Evolutionary conservation across 2,329 filamentous ascomycete species (phyloP), one percentile per base, ranked within the genome.

Genomic region (Paecilomyces formosus): DNA sequence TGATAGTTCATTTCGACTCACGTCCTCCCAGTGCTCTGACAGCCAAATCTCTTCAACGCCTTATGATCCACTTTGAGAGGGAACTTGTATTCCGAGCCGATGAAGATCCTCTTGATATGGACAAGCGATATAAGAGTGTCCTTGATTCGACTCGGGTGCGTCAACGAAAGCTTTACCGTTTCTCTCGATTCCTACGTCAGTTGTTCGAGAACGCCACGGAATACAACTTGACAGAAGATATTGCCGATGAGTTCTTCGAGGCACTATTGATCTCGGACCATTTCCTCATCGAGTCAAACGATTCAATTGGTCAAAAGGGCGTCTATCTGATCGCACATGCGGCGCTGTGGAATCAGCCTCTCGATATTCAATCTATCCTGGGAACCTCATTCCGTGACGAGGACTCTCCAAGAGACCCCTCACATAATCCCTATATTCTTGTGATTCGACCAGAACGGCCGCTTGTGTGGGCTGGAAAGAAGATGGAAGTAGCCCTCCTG

Each of bases 131-230:
- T 80, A 97, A 97, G 76, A 88, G 91, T 61, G 92, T 92, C 62
- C 79, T 99, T 2, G 94, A 99, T 72, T 97, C 94, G 0, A 95
- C 97, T 22, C 91, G 94, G 68, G 92, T 97, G 58, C 86, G 94
- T 22, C 94, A 99, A 75, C 85, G 94, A 74, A 97, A 97, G 84
- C 81, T 99, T 62, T 96, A 97, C 71, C 90, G 94, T 60, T 97
- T 97, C 75, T 94, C 90, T 18, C 85, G 92, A 64, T 90, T 96
- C 71, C 76, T 99, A 57, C 92, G 89, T 66, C 90, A 96, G 70
- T 87, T 93, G 59, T 99, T 99, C 68, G 94, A 99, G 73, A 97
- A 99, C 69, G 90, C 90, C 4, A 96, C 92, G 9, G 94, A 99
- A 73, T 96, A 94, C 74, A 96, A 90, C 72, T 88, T 97, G 68